Evolutionary conservation across 1,284 basidiomycete species (phyloP), one percentile per base, ranked within the genome.

Genomic region (Sporisorium exsertum): DNA sequence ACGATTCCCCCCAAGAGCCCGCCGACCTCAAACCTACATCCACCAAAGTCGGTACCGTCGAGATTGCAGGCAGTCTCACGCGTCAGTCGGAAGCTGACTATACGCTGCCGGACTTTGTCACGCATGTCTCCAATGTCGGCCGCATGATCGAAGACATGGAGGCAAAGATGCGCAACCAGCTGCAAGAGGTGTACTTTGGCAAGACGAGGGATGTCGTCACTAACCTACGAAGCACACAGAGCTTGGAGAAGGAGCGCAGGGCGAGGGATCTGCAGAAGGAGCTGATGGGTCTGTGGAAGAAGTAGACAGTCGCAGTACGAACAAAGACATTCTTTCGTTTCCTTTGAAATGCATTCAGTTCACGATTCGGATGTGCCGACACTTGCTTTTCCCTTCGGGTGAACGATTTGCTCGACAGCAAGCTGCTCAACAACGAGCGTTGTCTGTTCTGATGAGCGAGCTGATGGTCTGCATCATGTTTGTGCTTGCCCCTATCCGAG

Each of bases 81-180:
- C 89, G 96, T 79, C 96, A 98, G 93, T 90, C 90, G 53, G 95
- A 97, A 59, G 74, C 65, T 18, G 76, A 81, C 57, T 77, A 78
- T 52, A 64, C 72, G 22, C 56, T 80, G 42, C 68, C 66, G 3
- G 80, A 80, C 58, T 66, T 69, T 53, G 64, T 74, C 22, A 92
- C 92, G 42, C 97, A 99, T 86, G 92, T 99, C 64, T 90, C 90
- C 57, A 99, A 99, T 87, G 91, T 93, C 18, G 97, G 97, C 5
- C 90, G 90, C 77, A 92, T 98, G 91, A 91, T 99, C 77, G 97
- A 99, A 87, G 96, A 98, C 77, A 95, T 96, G 92, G 97, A 99
- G 87, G 93, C 94, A 85, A 97, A 97, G 88, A 95, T 98, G 92
- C 91, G 97, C 52, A 97, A 97, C 86, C 88, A 95, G 66, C 88